Percentiles rank a stretch among this genome's conserved stretches.
phyloP scores from a whole-genome alignment of 176 grass and related monocot species.

The Canna indica region DNA sequence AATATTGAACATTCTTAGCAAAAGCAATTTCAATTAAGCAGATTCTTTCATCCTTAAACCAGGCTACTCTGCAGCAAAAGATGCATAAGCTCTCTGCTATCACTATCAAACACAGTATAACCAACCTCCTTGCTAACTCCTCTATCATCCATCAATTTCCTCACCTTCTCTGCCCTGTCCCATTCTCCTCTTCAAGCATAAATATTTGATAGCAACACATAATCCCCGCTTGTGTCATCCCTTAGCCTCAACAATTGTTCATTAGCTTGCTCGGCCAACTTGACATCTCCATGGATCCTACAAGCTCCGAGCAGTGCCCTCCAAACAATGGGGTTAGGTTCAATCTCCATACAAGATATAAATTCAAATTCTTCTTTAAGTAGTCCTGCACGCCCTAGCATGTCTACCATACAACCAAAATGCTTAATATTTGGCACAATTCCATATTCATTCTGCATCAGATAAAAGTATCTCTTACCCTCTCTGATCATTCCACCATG shows the following conservation, averaged over 20 bases:
- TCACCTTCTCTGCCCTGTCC: slow-evolving; percentile 46
- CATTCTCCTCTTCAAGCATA: too few relatives aligned
- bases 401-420: slow-evolving; percentile 78
- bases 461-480: slow-evolving; percentile 49
- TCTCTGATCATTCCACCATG: slow-evolving; percentile 53
- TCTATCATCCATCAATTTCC: slow-evolving; percentile 76
- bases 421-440: slow-evolving; percentile 81
- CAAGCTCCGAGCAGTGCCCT: slow-evolving; percentile 77
- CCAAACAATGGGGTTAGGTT: slow-evolving; percentile 74
- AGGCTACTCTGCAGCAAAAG: neutral
- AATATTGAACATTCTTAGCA: too few relatives aligned
- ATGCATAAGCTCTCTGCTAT: slow-evolving; percentile 16
- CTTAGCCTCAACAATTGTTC: slow-evolving; percentile 39
- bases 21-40: slow-evolving; percentile 9
- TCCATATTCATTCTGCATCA: slow-evolving; percentile 54
- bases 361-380: slow-evolving; percentile 77
- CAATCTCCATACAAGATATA: slow-evolving; percentile 51
- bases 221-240: slow-evolving; percentile 64
- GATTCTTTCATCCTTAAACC: slow-evolving; percentile 10
- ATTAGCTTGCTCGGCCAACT: slow-evolving; percentile 53
- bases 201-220: slow-evolving; percentile 74
- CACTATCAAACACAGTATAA: slow-evolving; percentile 30
- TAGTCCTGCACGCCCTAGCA: slow-evolving; percentile 66
- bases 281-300: slow-evolving; percentile 58
- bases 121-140: slow-evolving; percentile 70